Evolutionary conservation across 768 basidiomycete genomes (phyloP), one percentile per base, ranked within the genome.

Genomic region (Amanita molliuscula): DNA sequence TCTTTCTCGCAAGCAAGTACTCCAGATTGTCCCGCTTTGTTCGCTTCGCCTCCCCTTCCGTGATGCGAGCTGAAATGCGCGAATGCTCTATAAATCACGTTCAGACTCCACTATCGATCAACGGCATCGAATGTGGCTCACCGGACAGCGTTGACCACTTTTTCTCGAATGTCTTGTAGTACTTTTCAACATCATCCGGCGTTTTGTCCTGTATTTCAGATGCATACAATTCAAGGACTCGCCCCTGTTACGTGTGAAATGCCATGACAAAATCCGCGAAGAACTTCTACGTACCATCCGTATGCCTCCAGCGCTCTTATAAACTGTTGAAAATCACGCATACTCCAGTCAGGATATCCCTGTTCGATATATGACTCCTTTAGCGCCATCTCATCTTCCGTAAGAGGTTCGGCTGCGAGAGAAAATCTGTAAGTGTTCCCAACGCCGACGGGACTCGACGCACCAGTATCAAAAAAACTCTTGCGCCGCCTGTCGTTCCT

Each of bases 311-410:
- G 55, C 1, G 80, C 88, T 35, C 82, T 78, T 42, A 94, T 74
- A 59, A 98, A 88, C 59, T 87, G 88, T 59, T 93, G 92, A 72
- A 93, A 97, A 61, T 97, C 93, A 33, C 91, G 79, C 56, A 89
- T 78, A 62, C 83, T 88, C 95, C 95, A 97, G 55, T 86, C 81
- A 28, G 81, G 78, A 69, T 97, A 97, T 13, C 94, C 94, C 48
- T 84, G 71, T 28, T 72, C 73, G 6, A 81, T 77, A 26, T 87
- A 79, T 40, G 74, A 77, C 26, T 95, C 91, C 67, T 95, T 97
- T 61, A 79, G 72, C 4, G 77, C 75, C 54, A 78, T 67, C 59
- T 99, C 94, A 42, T 90, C 89, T 56, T 97, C 94, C 0, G 84
- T 93, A 34, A 98, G 71, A 1, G 88, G 85, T 55, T 91, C 92